Conservation (phyloP, 768 basidiomycete genomes). For the Clitopilus hobsonii region DNA sequence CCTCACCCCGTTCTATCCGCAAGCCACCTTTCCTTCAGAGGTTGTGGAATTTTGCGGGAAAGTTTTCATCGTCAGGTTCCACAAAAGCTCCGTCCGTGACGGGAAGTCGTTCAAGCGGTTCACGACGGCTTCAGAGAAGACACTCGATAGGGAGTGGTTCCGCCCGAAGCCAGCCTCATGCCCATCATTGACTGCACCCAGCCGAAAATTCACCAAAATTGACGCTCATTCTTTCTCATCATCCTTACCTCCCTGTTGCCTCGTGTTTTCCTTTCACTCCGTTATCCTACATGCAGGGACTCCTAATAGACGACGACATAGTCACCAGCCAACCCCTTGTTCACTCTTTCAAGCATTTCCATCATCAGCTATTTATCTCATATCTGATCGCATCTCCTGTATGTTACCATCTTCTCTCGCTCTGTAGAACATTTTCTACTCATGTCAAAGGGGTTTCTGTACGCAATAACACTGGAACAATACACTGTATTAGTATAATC, state of each 20-base stretch:
- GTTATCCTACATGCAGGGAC: background rate
- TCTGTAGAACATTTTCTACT: background rate
- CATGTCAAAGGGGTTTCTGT: background rate
- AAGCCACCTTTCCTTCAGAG: slow-evolving; percentile 57
- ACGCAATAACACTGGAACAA: background rate
- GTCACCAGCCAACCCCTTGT: slow-evolving; percentile 20
- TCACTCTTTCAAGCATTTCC: slow-evolving; percentile 1
- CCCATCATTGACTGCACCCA: slow-evolving; percentile 4
- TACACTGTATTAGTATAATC: background rate
- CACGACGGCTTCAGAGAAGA: slow-evolving; percentile 39
- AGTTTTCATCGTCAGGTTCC: slow-evolving; percentile 37
- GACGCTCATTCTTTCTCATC: background rate
- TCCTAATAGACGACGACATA: slow-evolving; percentile 11
- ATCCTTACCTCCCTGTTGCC: background rate
- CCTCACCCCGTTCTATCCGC: slow-evolving; percentile 37
- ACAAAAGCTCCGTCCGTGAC: slow-evolving; percentile 28
- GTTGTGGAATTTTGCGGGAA: slow-evolving; percentile 47
- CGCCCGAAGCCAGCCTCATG: slow-evolving; percentile 13
- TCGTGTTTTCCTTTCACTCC: background rate
- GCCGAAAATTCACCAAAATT: background rate
- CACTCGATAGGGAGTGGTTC: slow-evolving; percentile 40
- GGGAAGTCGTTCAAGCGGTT: slow-evolving; percentile 12
- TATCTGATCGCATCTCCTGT: background rate
- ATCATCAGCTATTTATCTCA: background rate
- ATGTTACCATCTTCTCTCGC: background rate